phyloP scores from a whole-genome alignment of 2,329 filamentous ascomycete species.

The Penicillium sp. region DNA sequence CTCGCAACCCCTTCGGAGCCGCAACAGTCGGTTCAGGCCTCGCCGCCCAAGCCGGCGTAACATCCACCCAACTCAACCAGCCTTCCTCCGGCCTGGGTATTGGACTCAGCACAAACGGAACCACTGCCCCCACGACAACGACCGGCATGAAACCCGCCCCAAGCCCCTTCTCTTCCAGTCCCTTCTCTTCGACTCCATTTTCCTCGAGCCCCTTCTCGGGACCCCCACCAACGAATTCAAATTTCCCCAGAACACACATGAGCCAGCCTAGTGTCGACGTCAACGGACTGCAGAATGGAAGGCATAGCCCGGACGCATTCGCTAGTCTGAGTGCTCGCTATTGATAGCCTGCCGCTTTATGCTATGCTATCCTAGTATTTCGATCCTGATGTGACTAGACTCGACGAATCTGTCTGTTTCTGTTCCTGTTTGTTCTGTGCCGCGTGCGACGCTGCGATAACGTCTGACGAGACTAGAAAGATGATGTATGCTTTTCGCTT shows the following conservation, averaged over 20 bases:
- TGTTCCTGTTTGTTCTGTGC: background rate
- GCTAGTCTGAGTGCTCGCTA: conserved; percentile 54
- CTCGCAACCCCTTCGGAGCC: conserved; percentile 32
- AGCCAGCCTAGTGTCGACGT: conserved; percentile 56
- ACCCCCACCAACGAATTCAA: conserved; percentile 10
- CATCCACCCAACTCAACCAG: conserved; percentile 4
- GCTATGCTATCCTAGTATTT: background rate
- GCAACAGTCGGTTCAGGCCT: conserved; percentile 23
- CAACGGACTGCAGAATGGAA: conserved; percentile 50
- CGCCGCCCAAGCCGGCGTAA: conserved; percentile 28
- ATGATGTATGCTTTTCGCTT: background rate
- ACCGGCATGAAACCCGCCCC: conserved; percentile 1
- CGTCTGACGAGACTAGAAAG: background rate
- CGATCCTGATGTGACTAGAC: background rate
- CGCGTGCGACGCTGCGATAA: background rate
- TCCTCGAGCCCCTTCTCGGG: no score
- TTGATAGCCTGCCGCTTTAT: conserved; percentile 26
- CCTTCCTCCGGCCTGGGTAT: conserved; percentile 21
- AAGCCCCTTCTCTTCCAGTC: conserved; percentile 14
- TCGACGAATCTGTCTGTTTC: background rate
- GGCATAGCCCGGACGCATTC: conserved; percentile 57
- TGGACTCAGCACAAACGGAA: conserved; percentile 10
- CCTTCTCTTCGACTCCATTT: conserved; percentile 28
- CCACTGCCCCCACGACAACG: background rate
- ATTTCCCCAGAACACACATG: conserved; percentile 41